Evolutionary conservation across 2,329 filamentous ascomycete genomes (phyloP).

Genomic region (Penicillium hordei): DNA sequence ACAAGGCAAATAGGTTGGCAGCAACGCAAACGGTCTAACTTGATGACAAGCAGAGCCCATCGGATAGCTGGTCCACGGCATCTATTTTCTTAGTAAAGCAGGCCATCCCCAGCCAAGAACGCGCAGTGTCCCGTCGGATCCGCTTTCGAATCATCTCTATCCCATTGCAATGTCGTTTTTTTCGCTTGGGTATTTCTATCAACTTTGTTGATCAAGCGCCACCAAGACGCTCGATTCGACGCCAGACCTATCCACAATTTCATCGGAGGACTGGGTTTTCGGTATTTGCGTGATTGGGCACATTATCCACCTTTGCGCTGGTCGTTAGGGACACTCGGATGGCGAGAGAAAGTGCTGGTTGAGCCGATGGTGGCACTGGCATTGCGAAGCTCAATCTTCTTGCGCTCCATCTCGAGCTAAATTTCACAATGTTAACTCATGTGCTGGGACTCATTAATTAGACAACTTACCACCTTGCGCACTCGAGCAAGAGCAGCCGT

Average conservation of each 20-base stretch:
- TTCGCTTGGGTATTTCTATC: constrained; percentile 19
- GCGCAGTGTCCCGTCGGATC: neutral
- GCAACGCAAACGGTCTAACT: neutral
- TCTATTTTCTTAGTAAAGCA: neutral
- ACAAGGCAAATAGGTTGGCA: neutral
- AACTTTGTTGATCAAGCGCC: constrained; percentile 10
- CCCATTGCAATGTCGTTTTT: constrained; percentile 6
- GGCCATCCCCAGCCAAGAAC: neutral
- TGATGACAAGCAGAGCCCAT: neutral
- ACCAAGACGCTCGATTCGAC: constrained; percentile 56
- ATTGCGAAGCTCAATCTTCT: constrained; percentile 48
- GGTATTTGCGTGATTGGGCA: neutral
- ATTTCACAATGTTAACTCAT: constrained; percentile 4
- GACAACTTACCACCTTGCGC: constrained; percentile 49
- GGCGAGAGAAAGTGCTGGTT: constrained; percentile 30
- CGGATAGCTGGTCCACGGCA: neutral
- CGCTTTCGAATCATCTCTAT: constrained; percentile 2
- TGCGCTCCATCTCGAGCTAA: constrained; percentile 50
- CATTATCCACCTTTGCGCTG: constrained; percentile 27
- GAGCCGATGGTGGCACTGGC: constrained; percentile 41
- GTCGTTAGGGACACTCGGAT: constrained; percentile 13
- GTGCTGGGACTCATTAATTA: neutral
- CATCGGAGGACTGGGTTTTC: neutral
- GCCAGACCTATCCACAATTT: constrained; percentile 9
- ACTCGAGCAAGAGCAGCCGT: constrained; percentile 46